A percentile compares a stretch with the other conserved stretches of the same genome.
Evolutionary conservation across 2,329 filamentous ascomycete genomes (phyloP).

Genomic region (Phaeosphaeria sp.): DNA sequence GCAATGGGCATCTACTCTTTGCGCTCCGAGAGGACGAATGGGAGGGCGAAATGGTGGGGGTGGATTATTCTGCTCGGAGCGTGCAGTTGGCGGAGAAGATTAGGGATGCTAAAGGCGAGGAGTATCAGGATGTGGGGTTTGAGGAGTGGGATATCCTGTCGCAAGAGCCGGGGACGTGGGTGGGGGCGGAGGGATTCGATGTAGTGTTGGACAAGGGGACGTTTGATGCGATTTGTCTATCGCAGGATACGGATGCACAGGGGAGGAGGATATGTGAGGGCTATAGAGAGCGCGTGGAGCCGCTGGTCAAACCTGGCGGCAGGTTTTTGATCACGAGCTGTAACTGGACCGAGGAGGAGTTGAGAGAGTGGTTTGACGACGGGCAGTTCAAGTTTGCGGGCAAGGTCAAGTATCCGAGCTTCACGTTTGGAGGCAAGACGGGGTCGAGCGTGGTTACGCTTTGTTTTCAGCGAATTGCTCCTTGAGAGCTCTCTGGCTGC

Average conservation of each 20-base stretch:
- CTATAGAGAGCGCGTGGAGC: constrained; percentile 73
- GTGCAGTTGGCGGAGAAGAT: constrained; percentile 76
- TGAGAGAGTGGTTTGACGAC: constrained; percentile 76
- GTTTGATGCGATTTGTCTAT: constrained; percentile 92
- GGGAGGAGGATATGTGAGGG: constrained; percentile 72
- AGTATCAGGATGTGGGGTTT: constrained; percentile 54
- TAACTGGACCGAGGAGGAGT: constrained; percentile 94
- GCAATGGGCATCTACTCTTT: constrained; percentile 92
- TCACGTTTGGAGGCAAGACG: constrained; percentile 86
- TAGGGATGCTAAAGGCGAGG: constrained; percentile 39
- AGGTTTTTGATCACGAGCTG: constrained; percentile 90
- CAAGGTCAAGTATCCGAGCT: constrained; percentile 80
- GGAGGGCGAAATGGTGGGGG: constrained; percentile 75
- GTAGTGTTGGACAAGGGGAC: constrained; percentile 97
- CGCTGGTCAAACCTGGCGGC: constrained; percentile 72
- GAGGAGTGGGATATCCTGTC: constrained; percentile 60
- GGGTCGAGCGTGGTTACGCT: constrained; percentile 89
- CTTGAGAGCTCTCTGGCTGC: not conserved
- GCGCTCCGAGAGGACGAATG: constrained; percentile 74
- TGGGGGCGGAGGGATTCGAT: constrained; percentile 73
- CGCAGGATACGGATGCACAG: constrained; percentile 57
- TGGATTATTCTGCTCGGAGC: constrained; percentile 83
- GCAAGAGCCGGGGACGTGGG: constrained; percentile 59
- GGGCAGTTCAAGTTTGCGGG: constrained; percentile 66
- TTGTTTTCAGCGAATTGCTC: constrained; percentile 66